Evolutionary conservation across 495 filamentous ascomycete genomes (phyloP).

Genomic region (Podospora appendiculata): DNA sequence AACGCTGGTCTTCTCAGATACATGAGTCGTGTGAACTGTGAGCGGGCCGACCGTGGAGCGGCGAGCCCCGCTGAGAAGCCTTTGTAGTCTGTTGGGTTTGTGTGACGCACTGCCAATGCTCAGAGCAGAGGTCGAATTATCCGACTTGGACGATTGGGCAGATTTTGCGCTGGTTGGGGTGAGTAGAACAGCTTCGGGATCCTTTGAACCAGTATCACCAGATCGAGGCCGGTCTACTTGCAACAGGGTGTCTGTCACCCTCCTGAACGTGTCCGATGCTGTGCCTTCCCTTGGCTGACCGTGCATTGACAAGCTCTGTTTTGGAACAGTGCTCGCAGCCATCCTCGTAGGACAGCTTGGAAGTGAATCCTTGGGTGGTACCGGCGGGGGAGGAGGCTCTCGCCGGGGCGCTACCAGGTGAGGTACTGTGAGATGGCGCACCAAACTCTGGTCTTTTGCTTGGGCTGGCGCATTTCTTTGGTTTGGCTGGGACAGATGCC

Average conservation of each 20-base stretch:
- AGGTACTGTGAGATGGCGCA: background rate
- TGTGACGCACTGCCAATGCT: slow-evolving; percentile 28
- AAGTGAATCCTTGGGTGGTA: slow-evolving; percentile 21
- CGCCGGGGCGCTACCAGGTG: slow-evolving; percentile 4
- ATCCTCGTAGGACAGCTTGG: slow-evolving; percentile 1
- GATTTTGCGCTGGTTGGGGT: slow-evolving; percentile 21
- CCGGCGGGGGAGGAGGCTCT: slow-evolving; percentile 21
- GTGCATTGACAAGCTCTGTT: background rate
- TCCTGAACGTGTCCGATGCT: background rate
- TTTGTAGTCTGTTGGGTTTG: slow-evolving; percentile 30
- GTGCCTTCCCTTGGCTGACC: background rate
- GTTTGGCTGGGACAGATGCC: slow-evolving; percentile 7
- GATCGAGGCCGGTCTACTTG: slow-evolving; percentile 2
- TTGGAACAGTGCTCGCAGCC: background rate
- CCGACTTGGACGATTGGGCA: slow-evolving; percentile 16
- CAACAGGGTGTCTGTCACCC: background rate
- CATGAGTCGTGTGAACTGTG: slow-evolving; percentile 23
- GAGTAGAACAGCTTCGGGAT: slow-evolving; percentile 11
- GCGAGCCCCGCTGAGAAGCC: slow-evolving; percentile 31
- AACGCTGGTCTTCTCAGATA: slow-evolving; percentile 17
- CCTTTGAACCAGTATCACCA: slow-evolving; percentile 5
- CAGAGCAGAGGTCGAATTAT: slow-evolving; percentile 17
- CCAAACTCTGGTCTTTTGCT: slow-evolving; percentile 1
- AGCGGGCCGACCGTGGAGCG: slow-evolving; percentile 13
- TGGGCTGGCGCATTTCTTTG: background rate